phyloP scores from a whole-genome alignment of 495 filamentous ascomycete genomes.

The Evernia prunastri region DNA sequence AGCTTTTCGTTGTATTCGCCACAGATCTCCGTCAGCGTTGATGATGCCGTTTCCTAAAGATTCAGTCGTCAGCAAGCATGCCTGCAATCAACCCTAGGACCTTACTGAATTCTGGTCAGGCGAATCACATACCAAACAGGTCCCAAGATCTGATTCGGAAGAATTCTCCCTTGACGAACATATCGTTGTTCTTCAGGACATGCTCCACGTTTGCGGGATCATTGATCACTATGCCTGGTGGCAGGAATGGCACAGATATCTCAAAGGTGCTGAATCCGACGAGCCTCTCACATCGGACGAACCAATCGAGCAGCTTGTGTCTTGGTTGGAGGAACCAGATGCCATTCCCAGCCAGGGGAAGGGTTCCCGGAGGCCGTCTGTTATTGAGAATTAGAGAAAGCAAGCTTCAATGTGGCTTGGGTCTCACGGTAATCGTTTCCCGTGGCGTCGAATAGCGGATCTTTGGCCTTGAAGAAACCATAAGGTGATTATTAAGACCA shows the following conservation, averaged over 20 bases:
- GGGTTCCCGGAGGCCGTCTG: slow-evolving; percentile 46
- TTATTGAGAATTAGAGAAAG: slow-evolving; percentile 5
- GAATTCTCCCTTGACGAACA: slow-evolving; percentile 53
- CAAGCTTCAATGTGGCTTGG: not conserved
- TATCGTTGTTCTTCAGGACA: slow-evolving; percentile 51
- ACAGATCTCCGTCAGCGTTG: slow-evolving; percentile 55
- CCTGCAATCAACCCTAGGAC: not conserved
- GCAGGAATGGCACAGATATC: slow-evolving; percentile 50
- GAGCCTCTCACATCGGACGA: slow-evolving; percentile 46
- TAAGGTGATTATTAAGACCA: slow-evolving; percentile 4
- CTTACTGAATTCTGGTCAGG: not conserved
- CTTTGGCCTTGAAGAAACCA: slow-evolving; percentile 29
- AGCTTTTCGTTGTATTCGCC: slow-evolving; percentile 55
- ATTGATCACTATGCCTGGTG: slow-evolving; percentile 53
- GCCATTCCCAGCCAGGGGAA: slow-evolving; percentile 53
- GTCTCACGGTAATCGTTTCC: slow-evolving; percentile 24
- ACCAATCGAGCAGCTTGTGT: slow-evolving; percentile 53
- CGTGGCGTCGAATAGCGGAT: slow-evolving; percentile 25
- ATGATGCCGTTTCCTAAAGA: slow-evolving; percentile 52
- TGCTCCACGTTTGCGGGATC: slow-evolving; percentile 53
- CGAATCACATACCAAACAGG: slow-evolving; percentile 42
- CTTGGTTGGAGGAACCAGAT: slow-evolving; percentile 50
- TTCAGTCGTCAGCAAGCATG: slow-evolving; percentile 3
- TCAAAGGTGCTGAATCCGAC: slow-evolving; percentile 51
- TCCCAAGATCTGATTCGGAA: slow-evolving; percentile 53